These are phyloP conservation scores for Chlamydomonas asymmetrica DNA, from an alignment of 139 green algal species.

Conservation along the genomic window DNA sequence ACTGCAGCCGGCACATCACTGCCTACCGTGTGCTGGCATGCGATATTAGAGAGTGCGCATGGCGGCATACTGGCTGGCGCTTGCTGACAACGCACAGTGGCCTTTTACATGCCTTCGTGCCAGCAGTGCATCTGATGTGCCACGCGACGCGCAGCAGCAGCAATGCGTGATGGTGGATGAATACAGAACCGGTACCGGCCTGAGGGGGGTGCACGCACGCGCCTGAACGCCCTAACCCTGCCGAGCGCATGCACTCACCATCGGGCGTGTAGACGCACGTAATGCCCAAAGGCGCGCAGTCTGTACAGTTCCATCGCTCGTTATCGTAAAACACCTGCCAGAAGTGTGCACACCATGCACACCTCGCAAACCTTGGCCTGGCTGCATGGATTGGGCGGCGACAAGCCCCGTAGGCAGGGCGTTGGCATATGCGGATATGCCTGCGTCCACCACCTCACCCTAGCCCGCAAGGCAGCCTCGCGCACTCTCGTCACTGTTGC, in stretches of 20 bases:
- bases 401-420: neutral
- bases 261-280: conserved; percentile 45
- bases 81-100: neutral
- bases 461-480: neutral
- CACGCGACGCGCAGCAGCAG: neutral
- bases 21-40: too few relatives aligned
- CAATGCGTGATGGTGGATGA: too few relatives aligned
- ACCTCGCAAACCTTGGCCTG: too few relatives aligned
- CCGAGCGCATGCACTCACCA: conserved; percentile 2
- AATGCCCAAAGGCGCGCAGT: conserved; percentile 47
- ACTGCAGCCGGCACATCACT: too few relatives aligned
- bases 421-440: neutral
- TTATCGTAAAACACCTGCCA: conserved; percentile 59
- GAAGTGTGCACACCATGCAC: neutral
- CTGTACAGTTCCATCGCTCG: conserved; percentile 46
- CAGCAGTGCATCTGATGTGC: too few relatives aligned
- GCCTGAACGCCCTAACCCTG: neutral
- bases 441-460: neutral
- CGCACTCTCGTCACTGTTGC: neutral
- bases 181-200: too few relatives aligned
- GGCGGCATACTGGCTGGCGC: too few relatives aligned
- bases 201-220: neutral
- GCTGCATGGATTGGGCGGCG: neutral
- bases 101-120: neutral
- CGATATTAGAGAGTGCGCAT: too few relatives aligned